Base-by-base conservation (phyloP, 2,329 filamentous ascomycete genomes). In the Paracorniculantispora psalliotae region DNA sequence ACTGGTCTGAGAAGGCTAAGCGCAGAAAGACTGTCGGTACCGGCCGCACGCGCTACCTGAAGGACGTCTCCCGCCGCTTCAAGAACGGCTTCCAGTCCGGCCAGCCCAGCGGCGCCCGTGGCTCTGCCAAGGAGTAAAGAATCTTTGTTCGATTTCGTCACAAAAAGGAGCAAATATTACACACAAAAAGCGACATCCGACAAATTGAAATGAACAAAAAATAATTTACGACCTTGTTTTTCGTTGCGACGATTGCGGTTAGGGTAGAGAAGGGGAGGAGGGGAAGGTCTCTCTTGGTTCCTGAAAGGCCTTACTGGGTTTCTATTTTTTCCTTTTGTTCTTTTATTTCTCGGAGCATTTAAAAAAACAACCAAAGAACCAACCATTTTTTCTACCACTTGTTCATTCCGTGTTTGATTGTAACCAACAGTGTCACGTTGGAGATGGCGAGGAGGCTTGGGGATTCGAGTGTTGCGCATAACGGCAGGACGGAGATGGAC, bases 1-100 rank as follows among this genome's bases (percentile, higher is more conserved):
- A 99, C 90, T 99, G 94, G 94, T 87, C 90, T 79, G 93, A 97
- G 87, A 99, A 99, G 90, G 93, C 92, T 73, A 97, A 97, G 91
- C 86, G 94, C 80, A 96, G 94, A 89, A 97, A 97, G 92, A 97
- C 93, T 75, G 93, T 90, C 77, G 94, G 94, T 73, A 93, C 91
- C 75, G 94, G 94, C 79, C 91, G 94, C 80, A 94, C 92, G 88
- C 87, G 91, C 77, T 91, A 92, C 83, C 86, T 99, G 77, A 96
- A 96, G 86, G 85, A 84, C 73, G 88, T 99, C 76, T 83, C 92
- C 76, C 89, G 94, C 79, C 87, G 87, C 81, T 96, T 96, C 88
- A 91, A 89, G 85, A 99, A 99, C 83, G 92, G 92, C 72, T 99
- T 99, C 91, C 93, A 90, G 83, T 86, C 81, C 69, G 94, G 94